These are phyloP conservation scores for Xylariaceae sp. DNA, from an alignment of 2,329 filamentous ascomycete genomes.

Conservation along the genomic window DNA sequence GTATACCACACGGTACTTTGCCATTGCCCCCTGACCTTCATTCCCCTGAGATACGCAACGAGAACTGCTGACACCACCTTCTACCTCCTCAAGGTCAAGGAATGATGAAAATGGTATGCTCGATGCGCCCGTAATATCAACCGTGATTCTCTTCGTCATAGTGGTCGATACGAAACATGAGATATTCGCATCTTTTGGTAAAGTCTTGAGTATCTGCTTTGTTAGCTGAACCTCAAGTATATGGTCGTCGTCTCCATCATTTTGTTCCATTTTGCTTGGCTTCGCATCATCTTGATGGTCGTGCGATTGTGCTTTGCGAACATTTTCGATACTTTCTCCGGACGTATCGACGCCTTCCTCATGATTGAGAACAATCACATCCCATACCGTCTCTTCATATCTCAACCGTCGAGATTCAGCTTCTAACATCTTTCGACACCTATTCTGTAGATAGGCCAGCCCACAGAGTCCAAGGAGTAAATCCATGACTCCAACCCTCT, in stretches of 20 bases:
- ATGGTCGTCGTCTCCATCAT: conserved; percentile 42
- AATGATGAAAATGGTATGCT: conserved; percentile 49
- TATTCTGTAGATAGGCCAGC: conserved; percentile 56
- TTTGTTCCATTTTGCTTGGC: conserved; percentile 28
- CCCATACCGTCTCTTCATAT: conserved; percentile 58
- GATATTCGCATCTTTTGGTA: conserved; percentile 53
- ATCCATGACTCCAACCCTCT: conserved; percentile 56
- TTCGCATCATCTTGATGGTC: conserved; percentile 27
- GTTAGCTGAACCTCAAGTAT: conserved; percentile 44
- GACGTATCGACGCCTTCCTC: conserved; percentile 53
- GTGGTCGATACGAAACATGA: conserved; percentile 55
- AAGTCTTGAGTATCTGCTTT: conserved; percentile 49
- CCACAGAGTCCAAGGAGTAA: conserved; percentile 57
- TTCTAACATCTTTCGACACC: conserved; percentile 47
- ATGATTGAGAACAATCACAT: conserved; percentile 58
- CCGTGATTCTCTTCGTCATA: conserved; percentile 59
- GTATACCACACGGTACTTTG: conserved; percentile 54
- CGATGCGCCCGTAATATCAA: conserved; percentile 53
- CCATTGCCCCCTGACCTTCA: conserved; percentile 20
- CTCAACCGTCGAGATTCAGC: conserved; percentile 44
- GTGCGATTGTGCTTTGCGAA: conserved; percentile 23
- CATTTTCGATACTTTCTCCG: conserved; percentile 35
- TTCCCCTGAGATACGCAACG: conserved; percentile 19
- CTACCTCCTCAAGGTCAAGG: conserved; percentile 54
- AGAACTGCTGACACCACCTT: conserved; percentile 35